Base-by-base conservation (phyloP, 257 asterid species). In the Oldenlandia corymbosa region DNA sequence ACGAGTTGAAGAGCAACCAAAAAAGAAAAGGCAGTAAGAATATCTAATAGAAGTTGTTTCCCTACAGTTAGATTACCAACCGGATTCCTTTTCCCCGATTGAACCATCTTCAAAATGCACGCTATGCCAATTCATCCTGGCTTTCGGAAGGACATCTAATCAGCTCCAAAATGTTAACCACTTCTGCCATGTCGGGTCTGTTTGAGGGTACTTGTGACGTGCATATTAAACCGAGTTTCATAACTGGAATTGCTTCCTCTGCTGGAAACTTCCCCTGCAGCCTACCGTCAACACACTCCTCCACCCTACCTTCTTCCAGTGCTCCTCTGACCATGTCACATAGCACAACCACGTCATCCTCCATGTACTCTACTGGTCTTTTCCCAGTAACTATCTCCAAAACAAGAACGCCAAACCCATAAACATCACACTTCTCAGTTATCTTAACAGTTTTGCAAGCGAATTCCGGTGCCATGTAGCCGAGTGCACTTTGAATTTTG, bases 391-490 rank as follows among this genome's bases (percentile, higher is more conserved):
- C 85, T 6, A 81, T 68, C 80, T 90, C 97, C 67, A 90, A 72
- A 46, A 82, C 74, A 81, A 90, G 73, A 21, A 85, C 85, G 14
- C 96, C 97, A 24, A 88, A 90, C 6, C 97, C 97, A 34, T 87
- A 90, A 4, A 90, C 93, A 21, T 90, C 97, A 37, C 97, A 90
- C 68, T 90, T 90, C 67, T 90, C 93, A 0, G 93, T 90, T 72
- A 90, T 84, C 73, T 81, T 90, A n/a, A 88, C 96, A 2, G 91
- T 85, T 74, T 83, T 82, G 83, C 93, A 85, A 6, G 89, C 91
- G 67, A 88, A 87, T 71, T 90, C 97, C 1, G 97, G 97, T 5
- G 97, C 97, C 95, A 88, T 85, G 78, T 90, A 88, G 8, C 97
- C 97, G 0, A 90, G 85, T 18, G 97, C 96, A 34, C 97, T 88